These are phyloP conservation scores for Podaxis rugospora DNA, from an alignment of 768 basidiomycete species.

Conservation along the genomic window DNA sequence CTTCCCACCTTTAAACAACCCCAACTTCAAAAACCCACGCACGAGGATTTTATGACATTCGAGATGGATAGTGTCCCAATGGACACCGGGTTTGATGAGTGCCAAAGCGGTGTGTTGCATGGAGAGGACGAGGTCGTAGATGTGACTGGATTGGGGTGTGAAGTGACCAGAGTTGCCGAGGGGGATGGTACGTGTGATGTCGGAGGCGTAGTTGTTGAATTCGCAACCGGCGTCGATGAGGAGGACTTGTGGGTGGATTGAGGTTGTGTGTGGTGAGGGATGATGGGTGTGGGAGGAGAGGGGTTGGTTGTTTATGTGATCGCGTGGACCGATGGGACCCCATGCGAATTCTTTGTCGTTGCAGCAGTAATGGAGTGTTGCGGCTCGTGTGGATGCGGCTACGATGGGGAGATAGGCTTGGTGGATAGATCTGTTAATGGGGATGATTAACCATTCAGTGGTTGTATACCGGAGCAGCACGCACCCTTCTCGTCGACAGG, in stretches of 20 bases:
- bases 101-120: constrained; percentile 71
- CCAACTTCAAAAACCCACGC: constrained; percentile 74
- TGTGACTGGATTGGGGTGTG: constrained; percentile 70
- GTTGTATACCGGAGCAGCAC: constrained; percentile 17
- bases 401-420: constrained; percentile 95
- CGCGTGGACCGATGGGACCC: constrained; percentile 62
- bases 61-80: constrained; percentile 88
- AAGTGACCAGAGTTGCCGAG: constrained; percentile 94
- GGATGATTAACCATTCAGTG: background rate
- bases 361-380: constrained; percentile 93
- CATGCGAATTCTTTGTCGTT: constrained; percentile 85
- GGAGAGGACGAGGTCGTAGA: constrained; percentile 82
- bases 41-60: constrained; percentile 82
- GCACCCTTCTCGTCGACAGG: constrained; percentile 84
- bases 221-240: constrained; percentile 96
- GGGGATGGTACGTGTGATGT: constrained; percentile 79
- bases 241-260: constrained; percentile 64
- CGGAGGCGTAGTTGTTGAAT: constrained; percentile 50
- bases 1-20: constrained; percentile 74
- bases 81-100: constrained; percentile 67
- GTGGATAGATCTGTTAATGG: constrained; percentile 55
- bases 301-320: constrained; percentile 51
- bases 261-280: constrained; percentile 29
- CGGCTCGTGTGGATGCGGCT: constrained; percentile 80
- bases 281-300: constrained; percentile 14